Evolutionary conservation across 129 eudicot genomes (phyloP), one percentile per base, ranked within the genome.

Genomic region (Tanacetum coccineum): DNA sequence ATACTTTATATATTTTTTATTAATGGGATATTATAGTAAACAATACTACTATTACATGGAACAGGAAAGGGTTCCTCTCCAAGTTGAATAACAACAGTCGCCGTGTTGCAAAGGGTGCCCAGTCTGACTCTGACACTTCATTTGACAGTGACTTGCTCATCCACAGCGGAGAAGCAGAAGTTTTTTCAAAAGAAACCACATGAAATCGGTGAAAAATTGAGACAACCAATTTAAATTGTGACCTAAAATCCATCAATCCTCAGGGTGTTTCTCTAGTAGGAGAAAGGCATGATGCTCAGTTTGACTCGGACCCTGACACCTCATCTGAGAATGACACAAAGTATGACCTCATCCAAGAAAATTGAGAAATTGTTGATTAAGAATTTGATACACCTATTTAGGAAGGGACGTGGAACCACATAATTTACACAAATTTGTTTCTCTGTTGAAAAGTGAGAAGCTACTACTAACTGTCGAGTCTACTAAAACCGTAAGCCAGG

Each of bases 1-100:
- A 2, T 20, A 50, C 15, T 1, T 42, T 39, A n/a, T 25, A 20
- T 10, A 6, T 54, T 54, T 20, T 11, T 54, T 19, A 14, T 56
- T 56, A 32, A 22, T 54, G 15, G 15, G 22, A 56, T 56, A n/a
- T 56, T 8, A 56, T 22, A 22, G 1, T 22, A 50, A 21, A 9
- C n/a, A 56, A 28, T 21, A 2, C 7, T 9, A 21, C 14, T 11
- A 11, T 58, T 64, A 65, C 65, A 46, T 69, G 59, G 68, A 64
- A 62, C 95, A 93, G 98, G 87, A 92, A 88, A 70, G 98, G 88
- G 50, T 88, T 93, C 70, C 86, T 88, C 39, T 80, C 92, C 56
- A 84, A 75, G 67, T 67, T 75, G 75, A 85, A 76, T 70, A 82
- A 67, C 53, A 63, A 60, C 1, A 22, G 25, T 59, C 73, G 18